Base-by-base conservation (phyloP, 257 asterid species). In the Solanum habrochaites region DNA sequence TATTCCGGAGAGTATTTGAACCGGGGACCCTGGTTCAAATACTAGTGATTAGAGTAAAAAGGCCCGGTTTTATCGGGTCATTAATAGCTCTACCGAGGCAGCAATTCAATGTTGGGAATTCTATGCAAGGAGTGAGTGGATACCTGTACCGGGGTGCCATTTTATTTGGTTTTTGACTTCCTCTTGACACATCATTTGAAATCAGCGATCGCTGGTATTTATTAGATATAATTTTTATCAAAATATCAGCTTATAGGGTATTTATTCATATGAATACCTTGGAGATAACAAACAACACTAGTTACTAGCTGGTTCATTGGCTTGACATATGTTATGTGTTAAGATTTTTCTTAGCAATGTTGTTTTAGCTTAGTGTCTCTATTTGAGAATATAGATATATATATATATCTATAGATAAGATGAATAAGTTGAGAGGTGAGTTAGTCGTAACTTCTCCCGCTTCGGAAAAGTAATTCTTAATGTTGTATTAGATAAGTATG, bases 31-130 rank as follows among this genome's bases (percentile, higher is more conserved):
- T n/a, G 98, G 99, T 5, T 92, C 99, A 4, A 96, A 92, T 27
- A 95, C 98, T 10, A 91, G 52, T 0, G 90, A n/a, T 77, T 0
- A 89, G 99, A 88, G 99, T 96, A 27, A 92, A 82, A 4, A 95
- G 99, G 99, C 94, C 98, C 4, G 99, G 99, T n/a, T n/a, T 69
- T 96, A 94, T 23, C 87, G 93, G 47, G 93, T 95, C 13, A 93
- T 94, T 49, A 92, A 89, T 2, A 89, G 64, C 62, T 89, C 97
- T 12, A 16, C 90, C 0, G 99, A 92, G 86, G 99, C 15, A 81
- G 87, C 98, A 92, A 89, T 96, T 95, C 4, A 90, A 98, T 13
- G 97, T 91, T 1, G 97, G 52, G 0, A 92, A 91, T 85, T 94
- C 95, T 84, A 90, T 96, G 23, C 95, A 95, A 87, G 98, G 27